Percentiles rank a stretch among this genome's conserved stretches.
Conservation (phyloP, 768 basidiomycete genomes). For the Mycena floridula region DNA sequence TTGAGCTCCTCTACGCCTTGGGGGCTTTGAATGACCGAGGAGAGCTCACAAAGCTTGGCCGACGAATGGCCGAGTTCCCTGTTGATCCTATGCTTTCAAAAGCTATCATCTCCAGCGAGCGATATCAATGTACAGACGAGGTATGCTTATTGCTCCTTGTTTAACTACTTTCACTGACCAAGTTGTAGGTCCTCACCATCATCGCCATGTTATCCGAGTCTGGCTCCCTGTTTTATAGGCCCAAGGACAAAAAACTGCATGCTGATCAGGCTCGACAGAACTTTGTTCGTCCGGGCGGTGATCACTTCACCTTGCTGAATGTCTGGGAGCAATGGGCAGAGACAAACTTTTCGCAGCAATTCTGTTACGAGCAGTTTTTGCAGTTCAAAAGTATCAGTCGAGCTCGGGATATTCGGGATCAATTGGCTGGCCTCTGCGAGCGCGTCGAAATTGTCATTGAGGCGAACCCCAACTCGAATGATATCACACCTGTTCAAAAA, state of each 20-base stretch:
- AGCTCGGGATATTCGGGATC: conserved; percentile 93
- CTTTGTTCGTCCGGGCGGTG: conserved; percentile 92
- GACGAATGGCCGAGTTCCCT: conserved; percentile 98
- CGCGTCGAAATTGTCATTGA: conserved; percentile 90
- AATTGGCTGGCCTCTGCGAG: conserved; percentile 92
- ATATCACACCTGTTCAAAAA: conserved; percentile 91
- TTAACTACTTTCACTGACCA: neutral
- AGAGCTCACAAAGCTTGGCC: conserved; percentile 93
- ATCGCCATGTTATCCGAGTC: conserved; percentile 97
- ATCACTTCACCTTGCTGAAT: conserved; percentile 96
- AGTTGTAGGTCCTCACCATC: conserved; percentile 79
- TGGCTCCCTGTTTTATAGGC: conserved; percentile 89
- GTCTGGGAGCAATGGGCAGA: conserved; percentile 99
- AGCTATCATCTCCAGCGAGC: conserved; percentile 92
- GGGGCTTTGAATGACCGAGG: conserved; percentile 96
- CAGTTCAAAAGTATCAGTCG: conserved; percentile 93
- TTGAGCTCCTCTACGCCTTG: conserved; percentile 91
- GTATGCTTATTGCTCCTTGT: conserved; percentile 34
- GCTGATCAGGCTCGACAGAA: conserved; percentile 98
- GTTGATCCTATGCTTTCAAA: conserved; percentile 98
- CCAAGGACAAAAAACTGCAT: conserved; percentile 96
- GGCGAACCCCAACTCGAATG: conserved; percentile 86
- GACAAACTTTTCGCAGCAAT: conserved; percentile 94
- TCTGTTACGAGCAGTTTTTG: conserved; percentile 92
- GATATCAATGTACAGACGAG: conserved; percentile 93